A percentile compares a stretch with the other conserved stretches of the same genome.
These are phyloP conservation scores for Suillus tomentosus DNA, from an alignment of 768 basidiomycete species.

Conservation along the genomic window DNA sequence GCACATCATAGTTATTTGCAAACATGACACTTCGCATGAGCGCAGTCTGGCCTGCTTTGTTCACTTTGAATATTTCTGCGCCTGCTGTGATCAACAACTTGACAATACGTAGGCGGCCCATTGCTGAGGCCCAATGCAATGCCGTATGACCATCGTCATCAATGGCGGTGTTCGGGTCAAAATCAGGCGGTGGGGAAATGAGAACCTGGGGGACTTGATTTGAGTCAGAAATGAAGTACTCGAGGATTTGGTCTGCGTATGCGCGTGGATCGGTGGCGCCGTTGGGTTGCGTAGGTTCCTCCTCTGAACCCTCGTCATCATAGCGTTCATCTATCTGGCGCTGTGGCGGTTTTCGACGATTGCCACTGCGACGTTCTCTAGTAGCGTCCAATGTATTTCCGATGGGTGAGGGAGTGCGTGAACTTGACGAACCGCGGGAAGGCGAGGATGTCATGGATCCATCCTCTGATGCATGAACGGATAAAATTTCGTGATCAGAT, in stretches of 20 bases:
- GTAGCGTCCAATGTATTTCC: conserved; percentile 38
- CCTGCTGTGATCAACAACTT: conserved; percentile 92
- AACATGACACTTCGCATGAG: conserved; percentile 99
- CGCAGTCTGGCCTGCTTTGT: conserved; percentile 94
- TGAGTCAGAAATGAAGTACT: conserved; percentile 98
- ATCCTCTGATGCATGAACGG: conserved; percentile 79
- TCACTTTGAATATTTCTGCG: conserved; percentile 96
- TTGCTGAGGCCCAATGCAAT: conserved; percentile 97
- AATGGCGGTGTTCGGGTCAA: conserved; percentile 94
- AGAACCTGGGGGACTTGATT: conserved; percentile 87
- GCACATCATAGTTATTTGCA: conserved; percentile 98
- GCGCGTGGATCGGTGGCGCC: conserved; percentile 56
- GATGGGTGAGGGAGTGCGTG: conserved; percentile 93
- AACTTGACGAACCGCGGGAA: conserved; percentile 82
- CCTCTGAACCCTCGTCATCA: conserved; percentile 48
- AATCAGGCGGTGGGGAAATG: conserved; percentile 84
- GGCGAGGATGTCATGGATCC: conserved; percentile 90
- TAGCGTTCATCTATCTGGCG: conserved; percentile 48
- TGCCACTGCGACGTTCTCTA: conserved; percentile 35
- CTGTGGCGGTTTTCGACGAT: conserved; percentile 50
- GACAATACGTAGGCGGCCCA: conserved; percentile 96
- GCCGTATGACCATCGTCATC: conserved; percentile 98
- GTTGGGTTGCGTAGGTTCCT: conserved; percentile 40
- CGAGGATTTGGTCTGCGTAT: conserved; percentile 96
- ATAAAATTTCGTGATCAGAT: conserved; percentile 63